A percentile compares a stretch with the other conserved stretches of the same genome.
These are phyloP conservation scores for Boletus barrowsii DNA, from an alignment of 768 basidiomycete species.

Conservation along the genomic window DNA sequence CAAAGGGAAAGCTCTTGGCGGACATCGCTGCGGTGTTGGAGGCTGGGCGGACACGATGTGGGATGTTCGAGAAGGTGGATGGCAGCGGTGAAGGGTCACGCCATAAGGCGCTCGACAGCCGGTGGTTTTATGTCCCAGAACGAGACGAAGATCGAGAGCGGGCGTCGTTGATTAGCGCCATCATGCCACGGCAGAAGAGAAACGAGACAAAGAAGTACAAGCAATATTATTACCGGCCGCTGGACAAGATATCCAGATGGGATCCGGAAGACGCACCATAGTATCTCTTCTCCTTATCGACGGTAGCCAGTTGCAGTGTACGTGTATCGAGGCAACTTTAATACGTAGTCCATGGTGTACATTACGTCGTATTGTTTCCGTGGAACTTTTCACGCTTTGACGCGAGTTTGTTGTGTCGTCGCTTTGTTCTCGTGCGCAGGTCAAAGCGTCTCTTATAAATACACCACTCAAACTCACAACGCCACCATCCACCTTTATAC, in stretches of 20 bases:
- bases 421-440: constrained; percentile 21
- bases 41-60: constrained; percentile 42
- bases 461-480: neutral
- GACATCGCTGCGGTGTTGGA: constrained; percentile 52
- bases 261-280: constrained; percentile 60
- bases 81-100: constrained; percentile 53
- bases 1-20: constrained; percentile 44
- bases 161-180: constrained; percentile 60
- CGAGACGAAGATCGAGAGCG: constrained; percentile 67
- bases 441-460: constrained; percentile 22
- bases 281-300: constrained; percentile 6
- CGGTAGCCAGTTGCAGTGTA: constrained; percentile 6
- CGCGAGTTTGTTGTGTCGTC: constrained; percentile 11
- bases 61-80: constrained; percentile 73
- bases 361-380: constrained; percentile 8
- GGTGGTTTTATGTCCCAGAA: constrained; percentile 80
- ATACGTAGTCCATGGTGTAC: neutral
- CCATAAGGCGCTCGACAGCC: constrained; percentile 44
- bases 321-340: constrained; percentile 20
- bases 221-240: constrained; percentile 77
- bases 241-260: constrained; percentile 71
- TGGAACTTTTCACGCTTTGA: constrained; percentile 16
- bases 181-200: constrained; percentile 77
- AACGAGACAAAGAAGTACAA: constrained; percentile 81
- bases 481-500: neutral